Conservation (phyloP, 1,139 yeast genomes). For the Zhuliangozyma blackwelliae region DNA sequence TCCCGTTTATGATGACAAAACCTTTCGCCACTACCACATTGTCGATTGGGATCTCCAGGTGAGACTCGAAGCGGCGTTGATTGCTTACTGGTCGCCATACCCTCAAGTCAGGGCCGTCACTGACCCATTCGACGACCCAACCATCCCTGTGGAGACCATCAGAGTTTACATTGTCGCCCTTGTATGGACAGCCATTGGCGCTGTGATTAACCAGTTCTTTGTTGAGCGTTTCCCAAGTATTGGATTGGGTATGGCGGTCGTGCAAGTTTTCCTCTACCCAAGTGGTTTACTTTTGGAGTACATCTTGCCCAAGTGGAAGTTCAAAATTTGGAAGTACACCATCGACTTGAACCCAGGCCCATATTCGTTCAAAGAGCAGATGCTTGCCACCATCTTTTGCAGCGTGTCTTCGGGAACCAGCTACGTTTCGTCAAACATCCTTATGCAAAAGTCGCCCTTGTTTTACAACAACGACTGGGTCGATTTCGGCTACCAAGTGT, state of each 20-base stretch:
- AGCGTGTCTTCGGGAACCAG: slow-evolving; percentile 18
- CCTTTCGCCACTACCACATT: slow-evolving; percentile 14
- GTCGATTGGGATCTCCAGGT: slow-evolving; percentile 27
- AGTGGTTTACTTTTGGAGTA: slow-evolving; percentile 15
- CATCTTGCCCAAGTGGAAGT: slow-evolving; percentile 17
- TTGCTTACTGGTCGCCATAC: slow-evolving; percentile 56
- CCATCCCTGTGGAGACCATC: slow-evolving; percentile 49
- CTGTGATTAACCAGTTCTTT: slow-evolving; percentile 58
- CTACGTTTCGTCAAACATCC: slow-evolving; percentile 18
- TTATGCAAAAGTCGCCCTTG: slow-evolving; percentile 17
- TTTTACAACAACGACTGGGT: slow-evolving; percentile 36
- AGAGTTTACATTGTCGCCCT: slow-evolving; percentile 53
- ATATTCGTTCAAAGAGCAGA: slow-evolving; percentile 24
- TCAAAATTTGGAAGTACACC: slow-evolving; percentile 9
- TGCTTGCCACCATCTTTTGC: slow-evolving; percentile 21
- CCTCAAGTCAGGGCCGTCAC: slow-evolving; percentile 62
- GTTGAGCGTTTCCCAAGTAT: slow-evolving; percentile 52
- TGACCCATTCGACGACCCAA: slow-evolving; percentile 50
- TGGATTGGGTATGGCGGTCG: slow-evolving; percentile 33
- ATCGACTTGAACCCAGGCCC: slow-evolving; percentile 24
- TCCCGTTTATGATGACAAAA: not conserved
- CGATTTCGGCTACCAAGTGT: slow-evolving; percentile 43
- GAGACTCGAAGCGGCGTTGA: slow-evolving; percentile 42
- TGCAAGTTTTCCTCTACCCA: slow-evolving; percentile 22
- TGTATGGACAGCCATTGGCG: slow-evolving; percentile 48